Conservation (phyloP, 2,329 filamentous ascomycete genomes). For the Phaeosphaeria sp. region DNA sequence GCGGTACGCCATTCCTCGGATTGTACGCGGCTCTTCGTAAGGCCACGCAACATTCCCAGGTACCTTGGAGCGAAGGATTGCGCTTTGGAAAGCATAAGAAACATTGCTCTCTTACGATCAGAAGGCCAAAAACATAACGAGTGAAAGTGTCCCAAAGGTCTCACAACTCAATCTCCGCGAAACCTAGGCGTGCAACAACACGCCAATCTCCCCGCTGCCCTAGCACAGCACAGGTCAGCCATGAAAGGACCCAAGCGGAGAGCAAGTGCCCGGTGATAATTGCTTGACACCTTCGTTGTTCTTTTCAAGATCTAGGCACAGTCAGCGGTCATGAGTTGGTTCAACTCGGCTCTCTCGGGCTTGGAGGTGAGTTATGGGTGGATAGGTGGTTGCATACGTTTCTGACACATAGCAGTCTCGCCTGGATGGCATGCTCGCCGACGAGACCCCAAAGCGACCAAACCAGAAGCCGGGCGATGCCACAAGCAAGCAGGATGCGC, state of each 20-base stretch:
- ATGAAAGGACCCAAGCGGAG: slow-evolving; percentile 41
- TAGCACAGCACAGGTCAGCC: slow-evolving; percentile 29
- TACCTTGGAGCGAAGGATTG: neutral
- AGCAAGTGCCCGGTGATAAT: slow-evolving; percentile 39
- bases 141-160: neutral
- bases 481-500: slow-evolving; percentile 39
- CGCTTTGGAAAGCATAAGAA: neutral
- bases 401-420: slow-evolving; percentile 61
- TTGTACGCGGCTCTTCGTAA: neutral
- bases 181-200: slow-evolving; percentile 32
- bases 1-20: neutral
- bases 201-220: slow-evolving; percentile 31
- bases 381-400: neutral
- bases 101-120: neutral
- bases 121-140: neutral
- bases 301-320: slow-evolving; percentile 8
- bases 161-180: slow-evolving; percentile 23
- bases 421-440: slow-evolving; percentile 88
- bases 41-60: neutral
- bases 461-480: slow-evolving; percentile 50
- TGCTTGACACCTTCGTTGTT: slow-evolving; percentile 15
- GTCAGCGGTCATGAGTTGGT: slow-evolving; percentile 44
- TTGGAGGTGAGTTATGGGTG: slow-evolving; percentile 64
- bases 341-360: slow-evolving; percentile 83
- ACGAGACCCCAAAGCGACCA: slow-evolving; percentile 67